Conservation (phyloP, 148 eudicot genomes). For the Dysphania ambrosioides region DNA sequence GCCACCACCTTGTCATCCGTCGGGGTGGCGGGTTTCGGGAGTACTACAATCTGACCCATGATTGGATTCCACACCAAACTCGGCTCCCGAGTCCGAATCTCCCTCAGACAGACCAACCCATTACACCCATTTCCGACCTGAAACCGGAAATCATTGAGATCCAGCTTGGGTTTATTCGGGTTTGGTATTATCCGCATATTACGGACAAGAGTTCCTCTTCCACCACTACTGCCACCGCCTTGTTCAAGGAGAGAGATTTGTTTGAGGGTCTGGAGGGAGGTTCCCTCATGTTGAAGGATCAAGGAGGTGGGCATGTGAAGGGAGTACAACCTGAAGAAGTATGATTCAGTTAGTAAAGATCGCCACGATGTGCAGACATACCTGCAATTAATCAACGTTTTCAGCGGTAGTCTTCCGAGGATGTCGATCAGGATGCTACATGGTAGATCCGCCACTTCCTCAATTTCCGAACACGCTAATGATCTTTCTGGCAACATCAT, state of each 20-base stretch:
- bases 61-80: slow-evolving; percentile 37
- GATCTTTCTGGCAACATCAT: not conserved
- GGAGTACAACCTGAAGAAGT: slow-evolving; percentile 30
- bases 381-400: slow-evolving; percentile 33
- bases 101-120: slow-evolving; percentile 38
- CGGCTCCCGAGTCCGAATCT: slow-evolving; percentile 27
- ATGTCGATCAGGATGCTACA: slow-evolving; percentile 35
- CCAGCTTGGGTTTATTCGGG: not conserved
- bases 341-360: slow-evolving; percentile 26
- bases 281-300: slow-evolving; percentile 27
- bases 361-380: slow-evolving; percentile 49
- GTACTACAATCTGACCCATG: slow-evolving; percentile 25
- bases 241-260: slow-evolving; percentile 20
- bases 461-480: not conserved
- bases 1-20: slow-evolving; percentile 27
- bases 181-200: not conserved
- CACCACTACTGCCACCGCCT: not conserved
- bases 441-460: slow-evolving; percentile 27
- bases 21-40: slow-evolving; percentile 19
- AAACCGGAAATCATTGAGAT: slow-evolving; percentile 13
- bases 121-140: slow-evolving; percentile 42
- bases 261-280: slow-evolving; percentile 9
- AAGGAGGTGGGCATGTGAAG: slow-evolving; percentile 25
- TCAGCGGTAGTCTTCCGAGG: slow-evolving; percentile 36
- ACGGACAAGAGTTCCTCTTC: not conserved